Evolutionary conservation across 257 asterid species (phyloP), one percentile per base, ranked within the genome.

Genomic region (Misopates orontium): DNA sequence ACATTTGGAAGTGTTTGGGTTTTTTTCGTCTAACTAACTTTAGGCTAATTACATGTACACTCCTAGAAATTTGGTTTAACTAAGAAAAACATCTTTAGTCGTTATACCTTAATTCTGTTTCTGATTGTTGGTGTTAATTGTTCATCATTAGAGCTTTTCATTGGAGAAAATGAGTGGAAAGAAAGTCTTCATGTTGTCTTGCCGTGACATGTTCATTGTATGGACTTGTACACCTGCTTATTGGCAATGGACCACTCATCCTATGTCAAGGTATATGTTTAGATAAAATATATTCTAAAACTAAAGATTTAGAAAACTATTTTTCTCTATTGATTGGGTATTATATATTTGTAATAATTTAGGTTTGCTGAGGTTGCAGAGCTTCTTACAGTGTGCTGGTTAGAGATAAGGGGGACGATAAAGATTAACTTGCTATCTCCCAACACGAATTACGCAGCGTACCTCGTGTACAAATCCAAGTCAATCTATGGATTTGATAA

Each of bases 101-200:
- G n/a, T n/a, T n/a, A n/a, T n/a, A n/a, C n/a, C n/a, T n/a, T n/a
- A n/a, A n/a, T n/a, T n/a, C 85, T 83, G 68, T 72, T 51, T 22
- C 25, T 60, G 44, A 24, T 45, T 56, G 51, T n/a, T n/a, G n/a
- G 25, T 64, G 31, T 11, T 48, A 21, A n/a, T n/a, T 4, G 11
- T 4, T 59, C 47, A 23, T 64, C 44, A 22, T 16, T 89, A 92
- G 97, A 85, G 91, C 73, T 87, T 92, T 45, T 77, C 81, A 17
- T 40, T 92, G 78, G 96, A 87, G 68, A 89, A 87, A 75, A 11
- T 45, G 75, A 79, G 72, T 7, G 96, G 96, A 20, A 89, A 85
- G 81, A 92, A 84, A 80, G 81, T 87, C 73, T 89, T 45, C 74
- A 84, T 84, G 91, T 73, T 89, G 72, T 75, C 86, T 52, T 90